Conservation (phyloP, 257 asterid species). For the Solanum ahanhuiri region DNA sequence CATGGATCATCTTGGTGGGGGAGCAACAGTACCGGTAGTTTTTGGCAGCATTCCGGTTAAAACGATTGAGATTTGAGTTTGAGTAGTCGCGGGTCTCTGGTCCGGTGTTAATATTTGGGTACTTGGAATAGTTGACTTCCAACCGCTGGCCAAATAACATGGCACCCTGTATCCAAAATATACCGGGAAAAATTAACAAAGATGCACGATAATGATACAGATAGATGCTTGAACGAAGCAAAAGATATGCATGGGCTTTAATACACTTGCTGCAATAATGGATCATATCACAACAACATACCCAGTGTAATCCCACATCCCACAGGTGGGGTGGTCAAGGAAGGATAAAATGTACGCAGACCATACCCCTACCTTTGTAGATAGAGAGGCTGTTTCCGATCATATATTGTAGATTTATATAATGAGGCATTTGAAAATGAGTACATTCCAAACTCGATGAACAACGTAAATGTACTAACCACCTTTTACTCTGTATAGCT, state of each 20-base stretch:
- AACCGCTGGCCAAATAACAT: constrained; percentile 76
- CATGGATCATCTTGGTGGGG: constrained; percentile 92
- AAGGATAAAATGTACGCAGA: not conserved
- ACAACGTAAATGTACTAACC: not conserved
- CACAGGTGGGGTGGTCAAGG: not conserved
- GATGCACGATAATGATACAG: not conserved
- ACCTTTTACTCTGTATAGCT: not conserved
- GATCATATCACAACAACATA: not conserved
- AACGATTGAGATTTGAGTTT: constrained; percentile 92
- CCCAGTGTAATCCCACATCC: not conserved
- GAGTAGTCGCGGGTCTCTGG: constrained; percentile 88
- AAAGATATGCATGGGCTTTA: not conserved
- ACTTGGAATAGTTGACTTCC: constrained; percentile 91
- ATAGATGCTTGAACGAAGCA: not conserved
- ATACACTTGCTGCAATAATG: not conserved
- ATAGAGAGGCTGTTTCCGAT: not conserved
- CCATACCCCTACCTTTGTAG: not conserved
- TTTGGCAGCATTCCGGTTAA: constrained; percentile 88
- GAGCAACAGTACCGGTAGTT: constrained; percentile 93
- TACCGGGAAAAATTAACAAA: not conserved
- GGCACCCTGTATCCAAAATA: constrained; percentile 49
- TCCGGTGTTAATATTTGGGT: constrained; percentile 72
- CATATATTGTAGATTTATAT: not conserved
- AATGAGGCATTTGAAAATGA: not conserved
- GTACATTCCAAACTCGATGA: not conserved